Conservation (phyloP, 1,284 basidiomycete species). For the Agaricales sp. region DNA sequence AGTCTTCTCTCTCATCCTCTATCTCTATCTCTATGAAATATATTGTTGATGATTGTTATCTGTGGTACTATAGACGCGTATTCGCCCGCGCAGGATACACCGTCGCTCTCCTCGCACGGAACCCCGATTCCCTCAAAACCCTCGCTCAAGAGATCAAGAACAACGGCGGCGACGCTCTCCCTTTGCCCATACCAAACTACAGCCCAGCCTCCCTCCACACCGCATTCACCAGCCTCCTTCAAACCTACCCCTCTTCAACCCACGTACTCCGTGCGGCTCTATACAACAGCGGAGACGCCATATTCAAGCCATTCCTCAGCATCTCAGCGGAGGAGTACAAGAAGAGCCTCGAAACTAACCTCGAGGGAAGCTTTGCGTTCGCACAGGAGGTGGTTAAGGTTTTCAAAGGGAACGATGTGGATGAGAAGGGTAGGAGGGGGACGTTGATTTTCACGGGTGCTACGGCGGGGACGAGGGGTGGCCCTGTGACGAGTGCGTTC, state of each 20-base stretch:
- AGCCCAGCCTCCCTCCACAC: conserved; percentile 37
- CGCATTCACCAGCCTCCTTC: conserved; percentile 44
- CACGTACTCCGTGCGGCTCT: conserved; percentile 52
- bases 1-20: too few species aligned
- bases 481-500: conserved; percentile 53
- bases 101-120: conserved; percentile 59
- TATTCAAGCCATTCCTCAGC: conserved; percentile 63
- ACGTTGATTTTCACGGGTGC: conserved; percentile 74
- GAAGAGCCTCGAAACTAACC: conserved; percentile 38
- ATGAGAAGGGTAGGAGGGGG: conserved; percentile 40
- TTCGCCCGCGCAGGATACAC: conserved; percentile 59
- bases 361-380: conserved; percentile 60
- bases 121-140: conserved; percentile 38
- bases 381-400: conserved; percentile 48
- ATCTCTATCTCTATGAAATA: not conserved
- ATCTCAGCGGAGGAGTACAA: conserved; percentile 50
- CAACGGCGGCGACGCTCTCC: conserved; percentile 48
- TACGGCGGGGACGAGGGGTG: conserved; percentile 59
- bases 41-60: not conserved
- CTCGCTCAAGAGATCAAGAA: conserved; percentile 45
- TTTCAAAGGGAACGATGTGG: conserved; percentile 51
- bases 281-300: conserved; percentile 49
- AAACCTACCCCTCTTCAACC: conserved; percentile 35
- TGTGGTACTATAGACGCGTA: conserved; percentile 32
- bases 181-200: conserved; percentile 53